These are phyloP conservation scores for Geranomyces variabilis DNA, from an alignment of 192 early-diverging fungal species.

Conservation along the genomic window DNA sequence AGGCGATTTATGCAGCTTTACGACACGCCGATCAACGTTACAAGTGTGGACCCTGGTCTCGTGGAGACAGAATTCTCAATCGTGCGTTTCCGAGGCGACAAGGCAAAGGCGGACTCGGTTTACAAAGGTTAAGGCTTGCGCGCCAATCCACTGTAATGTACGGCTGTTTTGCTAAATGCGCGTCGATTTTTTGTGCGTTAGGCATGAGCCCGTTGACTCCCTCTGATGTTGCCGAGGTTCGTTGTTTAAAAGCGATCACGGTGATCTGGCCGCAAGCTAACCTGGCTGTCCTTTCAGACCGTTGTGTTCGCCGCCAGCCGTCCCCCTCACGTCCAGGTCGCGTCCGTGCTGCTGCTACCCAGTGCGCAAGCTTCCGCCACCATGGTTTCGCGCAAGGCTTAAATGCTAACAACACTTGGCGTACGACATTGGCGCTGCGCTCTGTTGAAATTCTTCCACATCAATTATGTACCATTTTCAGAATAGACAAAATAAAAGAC, in stretches of 20 bases:
- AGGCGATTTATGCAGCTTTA: too few relatives aligned
- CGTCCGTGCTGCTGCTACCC: constrained; percentile 65
- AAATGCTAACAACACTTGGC: neutral
- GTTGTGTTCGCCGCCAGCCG: constrained; percentile 80
- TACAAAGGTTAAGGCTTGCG: constrained; percentile 72
- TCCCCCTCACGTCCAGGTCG: constrained; percentile 75
- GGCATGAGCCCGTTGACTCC: constrained; percentile 64
- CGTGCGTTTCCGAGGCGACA: constrained; percentile 76
- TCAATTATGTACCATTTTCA: too few relatives aligned
- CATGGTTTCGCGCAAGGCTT: constrained; percentile 23
- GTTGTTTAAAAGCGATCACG: neutral
- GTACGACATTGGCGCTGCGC: too few relatives aligned
- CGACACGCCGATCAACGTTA: constrained; percentile 68
- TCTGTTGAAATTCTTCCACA: too few relatives aligned
- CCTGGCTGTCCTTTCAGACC: constrained; percentile 49
- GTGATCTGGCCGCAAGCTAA: neutral
- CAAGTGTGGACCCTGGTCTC: constrained; percentile 73
- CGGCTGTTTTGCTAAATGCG: too few relatives aligned
- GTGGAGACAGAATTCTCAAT: constrained; percentile 87
- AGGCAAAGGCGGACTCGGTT: constrained; percentile 52
- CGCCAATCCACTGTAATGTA: too few relatives aligned
- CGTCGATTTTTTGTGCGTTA: neutral
- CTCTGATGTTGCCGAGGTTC: constrained; percentile 67
- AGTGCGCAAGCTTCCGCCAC: constrained; percentile 52
- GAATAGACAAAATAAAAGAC: too few relatives aligned